Conservation (phyloP, 202 grass and related monocot species). For the Brachypodium distachyon region DNA sequence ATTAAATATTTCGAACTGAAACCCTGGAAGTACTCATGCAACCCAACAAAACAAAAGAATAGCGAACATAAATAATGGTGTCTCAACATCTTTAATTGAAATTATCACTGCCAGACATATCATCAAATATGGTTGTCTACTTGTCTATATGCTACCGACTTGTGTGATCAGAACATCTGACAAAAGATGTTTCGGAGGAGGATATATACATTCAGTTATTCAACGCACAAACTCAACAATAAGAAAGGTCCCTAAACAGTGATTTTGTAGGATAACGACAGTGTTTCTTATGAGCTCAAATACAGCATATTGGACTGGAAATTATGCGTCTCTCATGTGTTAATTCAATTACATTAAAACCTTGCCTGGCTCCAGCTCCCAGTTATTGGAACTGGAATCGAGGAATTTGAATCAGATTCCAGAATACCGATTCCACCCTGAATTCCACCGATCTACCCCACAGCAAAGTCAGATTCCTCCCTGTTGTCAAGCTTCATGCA, state of each 20-base stretch:
- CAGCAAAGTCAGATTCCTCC: too few relatives aligned
- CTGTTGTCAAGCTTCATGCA: too few relatives aligned
- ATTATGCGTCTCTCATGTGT: background rate
- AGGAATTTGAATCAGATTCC: too few relatives aligned
- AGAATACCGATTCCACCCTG: too few relatives aligned
- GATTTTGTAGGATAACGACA: background rate
- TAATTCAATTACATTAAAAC: background rate
- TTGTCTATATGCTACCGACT: background rate
- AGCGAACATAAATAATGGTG: too few relatives aligned
- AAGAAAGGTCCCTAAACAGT: background rate
- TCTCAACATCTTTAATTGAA: background rate
- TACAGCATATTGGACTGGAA: too few relatives aligned
- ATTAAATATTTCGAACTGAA: background rate
- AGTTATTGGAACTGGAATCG: too few relatives aligned
- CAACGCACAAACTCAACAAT: background rate
- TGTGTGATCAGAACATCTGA: background rate
- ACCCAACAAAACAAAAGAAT: background rate
- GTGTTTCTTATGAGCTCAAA: too few relatives aligned
- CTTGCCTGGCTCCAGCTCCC: too few relatives aligned
- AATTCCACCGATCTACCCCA: too few relatives aligned
- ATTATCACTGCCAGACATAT: background rate
- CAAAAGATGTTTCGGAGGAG: background rate
- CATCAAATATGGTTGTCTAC: background rate
- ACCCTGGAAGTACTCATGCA: background rate
- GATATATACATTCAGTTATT: background rate